These are phyloP conservation scores for Fusarium xylarioides DNA, from an alignment of 2,329 filamentous ascomycete genomes.

Conservation along the genomic window DNA sequence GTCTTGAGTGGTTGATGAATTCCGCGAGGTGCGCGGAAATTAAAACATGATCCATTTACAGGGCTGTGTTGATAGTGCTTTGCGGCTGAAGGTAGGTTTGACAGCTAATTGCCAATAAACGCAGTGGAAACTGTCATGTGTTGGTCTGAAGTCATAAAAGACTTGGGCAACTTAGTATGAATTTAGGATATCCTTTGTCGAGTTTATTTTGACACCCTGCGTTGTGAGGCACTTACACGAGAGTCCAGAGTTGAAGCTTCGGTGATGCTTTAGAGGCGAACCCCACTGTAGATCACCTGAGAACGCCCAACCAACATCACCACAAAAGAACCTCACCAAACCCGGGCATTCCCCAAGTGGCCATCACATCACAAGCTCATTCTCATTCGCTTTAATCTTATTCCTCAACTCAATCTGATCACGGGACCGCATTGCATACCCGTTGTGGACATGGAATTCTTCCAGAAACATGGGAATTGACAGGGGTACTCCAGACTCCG, in stretches of 20 bases:
- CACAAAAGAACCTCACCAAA: neutral
- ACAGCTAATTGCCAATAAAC: neutral
- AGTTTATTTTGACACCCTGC: neutral
- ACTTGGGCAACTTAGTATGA: neutral
- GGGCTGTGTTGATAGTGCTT: conserved; percentile 11
- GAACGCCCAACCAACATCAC: neutral
- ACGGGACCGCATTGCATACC: conserved; percentile 12
- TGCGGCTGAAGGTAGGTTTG: neutral
- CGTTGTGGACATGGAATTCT: conserved; percentile 13
- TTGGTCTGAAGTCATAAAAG: neutral
- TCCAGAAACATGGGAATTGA: conserved; percentile 20
- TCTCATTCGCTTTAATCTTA: neutral
- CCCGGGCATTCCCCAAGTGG: neutral
- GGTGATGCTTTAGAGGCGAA: neutral
- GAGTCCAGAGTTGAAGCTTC: neutral
- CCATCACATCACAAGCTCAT: neutral
- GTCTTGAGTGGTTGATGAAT: neutral
- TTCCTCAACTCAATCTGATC: neutral
- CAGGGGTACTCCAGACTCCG: conserved; percentile 7
- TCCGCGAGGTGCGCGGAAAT: conserved; percentile 9
- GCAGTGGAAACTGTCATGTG: neutral
- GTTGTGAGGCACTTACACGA: neutral
- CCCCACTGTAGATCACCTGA: conserved; percentile 4
- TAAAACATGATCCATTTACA: neutral
- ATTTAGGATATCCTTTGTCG: neutral